Base-by-base conservation (phyloP, 805 yeast genomes). In the Sungouiozyma intestinalis region DNA sequence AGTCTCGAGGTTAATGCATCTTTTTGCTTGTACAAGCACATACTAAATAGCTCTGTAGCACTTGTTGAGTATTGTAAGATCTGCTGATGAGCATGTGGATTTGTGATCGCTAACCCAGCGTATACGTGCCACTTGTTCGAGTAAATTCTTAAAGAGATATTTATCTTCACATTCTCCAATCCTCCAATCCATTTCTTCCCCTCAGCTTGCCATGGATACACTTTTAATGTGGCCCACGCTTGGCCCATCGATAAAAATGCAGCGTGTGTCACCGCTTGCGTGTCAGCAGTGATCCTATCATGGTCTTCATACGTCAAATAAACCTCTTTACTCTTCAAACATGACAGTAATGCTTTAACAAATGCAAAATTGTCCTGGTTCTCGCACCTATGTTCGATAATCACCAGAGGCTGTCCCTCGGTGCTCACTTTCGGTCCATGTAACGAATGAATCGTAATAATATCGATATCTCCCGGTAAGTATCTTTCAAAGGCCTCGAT, bases 201-300 rank as follows among this genome's bases (percentile, higher is more conserved):
- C 16, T 55, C 57, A n/a, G 48, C 41, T 17, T 64, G 63, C 98
- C 98, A 92, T 0, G 98, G 98, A 58, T 86, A 92, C 58, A 83
- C 81, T 54, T 80, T 73, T 47, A 73, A 69, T 38, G 79, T 74
- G 50, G 75, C 81, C 98, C 98, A 92, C 5, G 97, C 97, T 6
- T 79, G 77, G 4, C 98, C 98, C 98, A 92, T 92, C 43, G 94
- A 81, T 45, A 92, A 67, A 56, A 92, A 92, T 0, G 97, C 97
- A 11, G 97, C 97, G 59, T 92, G 98, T 0, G 98, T 92, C 15
- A 90, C 95, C 0, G 97, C 97, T 62, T 92, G 98, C 2, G 97
- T 92, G 60, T 92, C 98, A 0, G 98, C 98, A 0, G 98, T 90
- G 48, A 92, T 90, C 52, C 74, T 76, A 60, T 92, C 98, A 60